Evolutionary conservation across 73 alveolate genomes (phyloP).

Genomic region (Paramecium pentaurelia): DNA sequence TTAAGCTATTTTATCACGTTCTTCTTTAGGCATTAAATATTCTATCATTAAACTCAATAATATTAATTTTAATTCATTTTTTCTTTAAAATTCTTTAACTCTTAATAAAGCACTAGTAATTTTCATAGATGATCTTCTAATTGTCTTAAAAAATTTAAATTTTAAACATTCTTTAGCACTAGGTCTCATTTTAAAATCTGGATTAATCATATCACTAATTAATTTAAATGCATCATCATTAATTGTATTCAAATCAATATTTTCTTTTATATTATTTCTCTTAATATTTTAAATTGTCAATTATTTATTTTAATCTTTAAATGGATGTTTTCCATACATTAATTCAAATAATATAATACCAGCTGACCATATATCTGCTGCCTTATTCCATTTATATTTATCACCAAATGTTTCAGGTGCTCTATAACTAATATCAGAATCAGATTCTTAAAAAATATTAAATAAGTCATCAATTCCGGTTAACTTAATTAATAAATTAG

Average conservation of each 20-base stretch:
- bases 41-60: background rate
- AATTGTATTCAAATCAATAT: background rate
- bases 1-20: background rate
- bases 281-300: background rate
- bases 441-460: background rate
- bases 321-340: constrained; percentile 56
- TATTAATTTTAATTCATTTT: background rate
- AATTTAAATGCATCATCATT: background rate
- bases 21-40: background rate
- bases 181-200: background rate
- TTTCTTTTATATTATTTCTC: background rate
- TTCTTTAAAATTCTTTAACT: background rate
- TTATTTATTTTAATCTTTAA: background rate
- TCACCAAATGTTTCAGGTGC: background rate
- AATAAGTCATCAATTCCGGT: background rate
- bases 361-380: constrained; percentile 54
- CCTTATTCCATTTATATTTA: background rate
- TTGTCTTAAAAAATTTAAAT: background rate
- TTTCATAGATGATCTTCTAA: background rate
- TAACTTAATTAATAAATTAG: background rate
- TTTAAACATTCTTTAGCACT: constrained; percentile 11
- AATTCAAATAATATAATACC: constrained; percentile 61
- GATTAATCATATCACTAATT: background rate
- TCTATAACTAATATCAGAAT: background rate
- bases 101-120: background rate